These are phyloP conservation scores for Pelargonium myrrhifolium DNA, from an alignment of 441 rosid species.

Conservation along the genomic window DNA sequence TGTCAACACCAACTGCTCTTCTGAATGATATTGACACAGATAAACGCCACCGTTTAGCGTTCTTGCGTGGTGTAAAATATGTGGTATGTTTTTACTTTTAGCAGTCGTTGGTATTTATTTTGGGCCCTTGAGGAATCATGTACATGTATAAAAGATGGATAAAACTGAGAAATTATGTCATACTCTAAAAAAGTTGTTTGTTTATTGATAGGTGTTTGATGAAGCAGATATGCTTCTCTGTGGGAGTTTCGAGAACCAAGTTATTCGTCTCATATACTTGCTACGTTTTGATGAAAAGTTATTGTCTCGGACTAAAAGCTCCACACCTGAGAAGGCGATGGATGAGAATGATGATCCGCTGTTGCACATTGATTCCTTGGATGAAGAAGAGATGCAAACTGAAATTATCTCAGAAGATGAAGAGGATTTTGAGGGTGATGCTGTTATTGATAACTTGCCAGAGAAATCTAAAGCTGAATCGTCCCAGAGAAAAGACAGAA, in stretches of 20 bases:
- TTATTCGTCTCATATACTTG: conserved; percentile 70
- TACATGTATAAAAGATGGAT: too few species aligned
- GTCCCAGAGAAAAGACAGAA: conserved; percentile 21
- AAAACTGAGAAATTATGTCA: too few species aligned
- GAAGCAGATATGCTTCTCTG: conserved; percentile 97
- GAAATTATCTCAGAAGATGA: conserved; percentile 33
- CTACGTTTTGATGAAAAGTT: conserved; percentile 68
- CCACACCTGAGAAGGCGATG: conserved; percentile 22
- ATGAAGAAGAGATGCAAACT: conserved; percentile 20
- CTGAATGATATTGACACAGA: conserved; percentile 67
- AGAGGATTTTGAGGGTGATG: conserved; percentile 36
- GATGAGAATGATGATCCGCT: conserved; percentile 26
- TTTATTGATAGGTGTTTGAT: conserved; percentile 68
- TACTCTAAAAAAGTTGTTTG: not conserved
- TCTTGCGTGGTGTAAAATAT: conserved; percentile 56
- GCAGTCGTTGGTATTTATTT: conserved; percentile 3
- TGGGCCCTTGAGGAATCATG: conserved; percentile 11
- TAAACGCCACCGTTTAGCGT: conserved; percentile 36
- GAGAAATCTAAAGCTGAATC: conserved; percentile 27
- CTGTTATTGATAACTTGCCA: conserved; percentile 22
- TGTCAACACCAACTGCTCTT: conserved; percentile 85
- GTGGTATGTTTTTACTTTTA: conserved; percentile 46
- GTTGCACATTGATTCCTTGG: conserved; percentile 22
- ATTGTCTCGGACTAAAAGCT: conserved; percentile 39
- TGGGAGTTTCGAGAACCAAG: conserved; percentile 84